A percentile compares a stretch with the other conserved stretches of the same genome.
Evolutionary conservation across 2,329 filamentous ascomycete species (phyloP).

Genomic region (Lecanicillium sp.): DNA sequence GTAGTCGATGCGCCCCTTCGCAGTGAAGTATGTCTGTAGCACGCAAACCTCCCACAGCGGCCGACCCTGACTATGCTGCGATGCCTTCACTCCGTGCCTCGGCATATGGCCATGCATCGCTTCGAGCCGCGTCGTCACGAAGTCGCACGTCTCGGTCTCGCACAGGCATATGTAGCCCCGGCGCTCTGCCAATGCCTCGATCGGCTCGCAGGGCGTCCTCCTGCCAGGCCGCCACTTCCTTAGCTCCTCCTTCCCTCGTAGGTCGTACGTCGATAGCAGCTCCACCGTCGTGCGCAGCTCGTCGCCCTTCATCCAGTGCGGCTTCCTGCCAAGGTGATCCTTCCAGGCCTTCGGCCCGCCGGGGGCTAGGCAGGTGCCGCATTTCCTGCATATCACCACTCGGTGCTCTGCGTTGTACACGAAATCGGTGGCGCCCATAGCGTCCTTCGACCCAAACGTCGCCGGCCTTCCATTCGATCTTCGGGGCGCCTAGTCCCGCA

Average conservation of each 20-base stretch:
- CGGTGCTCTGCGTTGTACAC: not conserved
- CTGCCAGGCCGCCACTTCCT: not conserved
- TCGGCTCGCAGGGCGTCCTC: not conserved
- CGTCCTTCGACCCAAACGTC: too few species aligned
- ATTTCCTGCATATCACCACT: not conserved
- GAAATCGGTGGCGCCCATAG: not conserved
- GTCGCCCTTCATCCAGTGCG: not conserved
- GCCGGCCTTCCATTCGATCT: too few species aligned
- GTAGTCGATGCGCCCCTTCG: constrained; percentile 7
- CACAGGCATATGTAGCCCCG: not conserved
- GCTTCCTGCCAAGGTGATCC: not conserved
- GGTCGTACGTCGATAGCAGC: too few species aligned
- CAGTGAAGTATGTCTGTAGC: constrained; percentile 8
- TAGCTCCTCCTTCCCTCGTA: not conserved
- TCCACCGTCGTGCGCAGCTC: not conserved
- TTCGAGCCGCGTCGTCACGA: not conserved
- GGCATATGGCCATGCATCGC: not conserved
- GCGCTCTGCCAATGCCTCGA: not conserved
- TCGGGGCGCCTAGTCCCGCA: too few species aligned
- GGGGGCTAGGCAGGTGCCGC: not conserved
- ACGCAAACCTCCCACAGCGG: constrained; percentile 5
- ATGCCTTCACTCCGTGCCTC: not conserved
- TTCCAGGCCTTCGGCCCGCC: not conserved
- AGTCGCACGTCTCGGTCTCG: not conserved
- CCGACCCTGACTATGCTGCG: not conserved